Percentiles rank a stretch among this genome's conserved stretches.
Evolutionary conservation across 768 basidiomycete genomes (phyloP).

Genomic region (Pulveroboletus ravenelii): DNA sequence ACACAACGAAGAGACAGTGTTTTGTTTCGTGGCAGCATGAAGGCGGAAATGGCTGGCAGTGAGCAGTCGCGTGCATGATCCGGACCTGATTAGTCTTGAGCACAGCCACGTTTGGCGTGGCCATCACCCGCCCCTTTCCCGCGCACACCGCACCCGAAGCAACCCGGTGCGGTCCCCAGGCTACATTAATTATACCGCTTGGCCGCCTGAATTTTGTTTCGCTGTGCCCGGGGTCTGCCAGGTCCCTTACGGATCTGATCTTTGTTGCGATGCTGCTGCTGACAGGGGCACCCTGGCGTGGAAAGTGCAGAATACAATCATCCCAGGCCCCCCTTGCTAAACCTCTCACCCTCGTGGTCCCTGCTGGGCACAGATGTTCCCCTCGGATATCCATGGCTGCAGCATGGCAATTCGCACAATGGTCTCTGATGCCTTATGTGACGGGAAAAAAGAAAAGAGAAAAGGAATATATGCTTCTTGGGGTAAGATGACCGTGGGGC

Average conservation of each 20-base stretch:
- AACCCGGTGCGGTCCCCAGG: too few relatives aligned
- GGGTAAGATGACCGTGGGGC: not conserved
- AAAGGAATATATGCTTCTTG: constrained; percentile 2
- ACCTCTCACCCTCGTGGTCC: constrained; percentile 13
- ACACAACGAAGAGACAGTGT: constrained; percentile 14
- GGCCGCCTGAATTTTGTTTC: constrained; percentile 1
- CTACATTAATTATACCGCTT: not conserved
- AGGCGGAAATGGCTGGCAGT: not conserved
- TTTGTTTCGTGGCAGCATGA: constrained; percentile 24
- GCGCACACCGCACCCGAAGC: too few relatives aligned
- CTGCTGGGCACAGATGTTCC: constrained; percentile 1
- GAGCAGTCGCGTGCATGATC: constrained; percentile 1
- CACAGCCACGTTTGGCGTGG: constrained; percentile 20
- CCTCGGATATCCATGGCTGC: constrained; percentile 20
- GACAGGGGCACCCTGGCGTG: constrained; percentile 30
- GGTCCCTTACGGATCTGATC: constrained; percentile 18
- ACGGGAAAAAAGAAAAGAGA: not conserved
- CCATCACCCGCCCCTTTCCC: too few relatives aligned
- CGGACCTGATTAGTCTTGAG: not conserved
- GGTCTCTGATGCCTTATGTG: not conserved
- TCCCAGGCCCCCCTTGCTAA: constrained; percentile 18
- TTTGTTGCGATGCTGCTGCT: constrained; percentile 24
- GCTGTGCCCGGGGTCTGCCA: constrained; percentile 19
- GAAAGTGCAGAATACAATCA: constrained; percentile 16
- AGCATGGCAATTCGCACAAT: not conserved